Evolutionary conservation across 78 protist genomes (phyloP), one percentile per base, ranked within the genome.

Genomic region (Emiliania huxleyi): DNA sequence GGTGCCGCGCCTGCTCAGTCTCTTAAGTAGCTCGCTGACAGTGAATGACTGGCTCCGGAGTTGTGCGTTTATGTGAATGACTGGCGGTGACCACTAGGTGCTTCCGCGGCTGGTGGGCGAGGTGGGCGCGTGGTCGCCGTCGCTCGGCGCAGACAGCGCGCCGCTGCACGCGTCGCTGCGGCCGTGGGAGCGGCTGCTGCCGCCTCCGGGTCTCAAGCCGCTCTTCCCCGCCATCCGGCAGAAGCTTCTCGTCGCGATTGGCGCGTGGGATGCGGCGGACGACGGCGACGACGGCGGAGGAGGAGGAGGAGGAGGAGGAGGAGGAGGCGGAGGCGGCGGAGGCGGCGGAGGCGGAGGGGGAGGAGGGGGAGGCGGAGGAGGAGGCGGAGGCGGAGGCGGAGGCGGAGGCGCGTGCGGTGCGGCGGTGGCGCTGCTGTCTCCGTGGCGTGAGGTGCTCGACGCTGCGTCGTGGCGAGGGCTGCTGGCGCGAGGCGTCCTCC

Each of bases 1-100:
- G 43, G 40, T 71, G 43, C 81, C 81, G 43, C 81, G 81, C 81
- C 81, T 71, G n/a, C n/a, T n/a, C n/a, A n/a, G n/a, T n/a, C n/a
- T n/a, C n/a, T n/a, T n/a, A n/a, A n/a, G n/a, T n/a, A n/a, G n/a
- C n/a, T n/a, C n/a, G n/a, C n/a, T n/a, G n/a, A n/a, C n/a, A n/a
- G n/a, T n/a, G n/a, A n/a, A n/a, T n/a, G n/a, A n/a, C n/a, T n/a
- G n/a, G n/a, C n/a, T n/a, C n/a, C n/a, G n/a, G n/a, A n/a, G n/a
- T n/a, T n/a, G n/a, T n/a, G n/a, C n/a, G n/a, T n/a, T n/a, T n/a
- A n/a, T n/a, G n/a, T n/a, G n/a, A n/a, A n/a, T n/a, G n/a, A n/a
- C n/a, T n/a, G n/a, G n/a, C n/a, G n/a, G n/a, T n/a, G n/a, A n/a
- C n/a, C n/a, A n/a, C n/a, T n/a, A n/a, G n/a, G n/a, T 19, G 46